These are phyloP conservation scores for Alternaria sp. DNA, from an alignment of 2,329 filamentous ascomycete species.

Conservation along the genomic window DNA sequence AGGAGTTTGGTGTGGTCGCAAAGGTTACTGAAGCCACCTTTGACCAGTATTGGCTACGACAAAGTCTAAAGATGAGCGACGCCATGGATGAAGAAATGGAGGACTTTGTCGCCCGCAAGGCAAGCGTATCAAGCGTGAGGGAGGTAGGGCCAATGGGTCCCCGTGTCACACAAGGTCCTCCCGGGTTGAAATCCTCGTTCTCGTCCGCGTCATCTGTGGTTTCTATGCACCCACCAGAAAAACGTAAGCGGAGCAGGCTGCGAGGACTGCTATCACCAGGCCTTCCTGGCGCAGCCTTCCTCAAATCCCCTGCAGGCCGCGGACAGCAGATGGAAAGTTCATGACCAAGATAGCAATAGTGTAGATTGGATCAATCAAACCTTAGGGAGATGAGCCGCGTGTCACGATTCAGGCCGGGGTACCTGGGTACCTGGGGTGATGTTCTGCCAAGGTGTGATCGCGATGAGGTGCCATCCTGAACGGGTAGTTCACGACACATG, in stretches of 20 bases:
- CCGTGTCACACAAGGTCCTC: constrained; percentile 11
- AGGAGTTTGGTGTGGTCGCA: constrained; percentile 47
- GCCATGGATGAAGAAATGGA: neutral
- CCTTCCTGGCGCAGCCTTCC: constrained; percentile 23
- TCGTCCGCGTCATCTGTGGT: constrained; percentile 30
- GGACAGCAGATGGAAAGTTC: constrained; percentile 17
- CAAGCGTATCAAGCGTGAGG: constrained; percentile 14
- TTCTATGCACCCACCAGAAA: constrained; percentile 16
- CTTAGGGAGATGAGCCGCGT: constrained; percentile 12
- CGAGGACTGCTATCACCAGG: constrained; percentile 30
- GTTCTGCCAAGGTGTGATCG: neutral
- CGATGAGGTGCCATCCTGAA: constrained; percentile 6
- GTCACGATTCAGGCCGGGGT: neutral
- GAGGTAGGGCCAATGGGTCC: constrained; percentile 12
- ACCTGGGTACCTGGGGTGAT: neutral
- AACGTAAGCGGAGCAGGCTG: constrained; percentile 32
- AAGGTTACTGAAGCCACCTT: constrained; percentile 34
- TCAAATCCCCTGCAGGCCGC: constrained; percentile 17
- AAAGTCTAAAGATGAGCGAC: neutral
- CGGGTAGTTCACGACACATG: constrained; percentile 11
- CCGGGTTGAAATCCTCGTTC: constrained; percentile 25
- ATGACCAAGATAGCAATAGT: constrained; percentile 15
- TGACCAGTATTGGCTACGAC: constrained; percentile 43
- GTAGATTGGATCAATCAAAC: constrained; percentile 21
- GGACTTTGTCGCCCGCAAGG: neutral